Evolutionary conservation across 2,329 filamentous ascomycete species (phyloP).

Genomic region (Venturiaceae sp.): DNA sequence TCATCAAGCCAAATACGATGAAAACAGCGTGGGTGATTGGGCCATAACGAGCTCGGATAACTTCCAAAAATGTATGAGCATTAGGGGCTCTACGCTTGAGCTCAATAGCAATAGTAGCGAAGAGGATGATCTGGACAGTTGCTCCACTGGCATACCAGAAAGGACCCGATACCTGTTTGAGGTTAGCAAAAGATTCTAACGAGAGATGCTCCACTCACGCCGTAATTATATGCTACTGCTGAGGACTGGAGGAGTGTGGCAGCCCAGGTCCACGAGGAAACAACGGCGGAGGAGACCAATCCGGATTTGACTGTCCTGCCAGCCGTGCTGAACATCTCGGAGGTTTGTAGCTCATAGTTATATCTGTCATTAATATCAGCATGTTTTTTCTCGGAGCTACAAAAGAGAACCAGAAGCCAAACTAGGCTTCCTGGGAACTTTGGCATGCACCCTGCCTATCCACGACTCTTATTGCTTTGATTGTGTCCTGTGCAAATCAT

Average conservation of each 20-base stretch:
- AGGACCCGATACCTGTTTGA: no score
- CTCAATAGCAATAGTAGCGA: conserved; percentile 84
- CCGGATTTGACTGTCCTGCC: conserved; percentile 84
- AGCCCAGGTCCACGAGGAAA: conserved; percentile 90
- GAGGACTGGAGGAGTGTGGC: conserved; percentile 72
- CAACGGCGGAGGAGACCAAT: conserved; percentile 79
- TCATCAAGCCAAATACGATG: conserved; percentile 14
- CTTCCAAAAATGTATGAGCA: conserved; percentile 76
- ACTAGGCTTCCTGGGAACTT: conserved; percentile 7
- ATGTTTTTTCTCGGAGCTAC: no score
- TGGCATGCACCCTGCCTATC: not conserved
- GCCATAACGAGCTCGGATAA: conserved; percentile 73
- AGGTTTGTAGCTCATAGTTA: conserved; percentile 74
- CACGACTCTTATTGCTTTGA: not conserved
- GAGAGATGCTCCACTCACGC: no score
- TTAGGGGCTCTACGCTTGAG: conserved; percentile 80
- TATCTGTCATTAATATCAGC: no score
- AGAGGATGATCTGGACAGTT: conserved; percentile 57
- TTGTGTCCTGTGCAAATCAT: not conserved
- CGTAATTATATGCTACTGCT: conserved; percentile 73
- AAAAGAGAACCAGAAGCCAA: not conserved
- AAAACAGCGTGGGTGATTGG: conserved; percentile 47
- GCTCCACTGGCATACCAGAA: conserved; percentile 46
- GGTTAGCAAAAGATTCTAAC: no score
- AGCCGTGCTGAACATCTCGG: conserved; percentile 86